Evolutionary conservation across 306 rosid species (phyloP).

Genomic region (Luffa acutangula): DNA sequence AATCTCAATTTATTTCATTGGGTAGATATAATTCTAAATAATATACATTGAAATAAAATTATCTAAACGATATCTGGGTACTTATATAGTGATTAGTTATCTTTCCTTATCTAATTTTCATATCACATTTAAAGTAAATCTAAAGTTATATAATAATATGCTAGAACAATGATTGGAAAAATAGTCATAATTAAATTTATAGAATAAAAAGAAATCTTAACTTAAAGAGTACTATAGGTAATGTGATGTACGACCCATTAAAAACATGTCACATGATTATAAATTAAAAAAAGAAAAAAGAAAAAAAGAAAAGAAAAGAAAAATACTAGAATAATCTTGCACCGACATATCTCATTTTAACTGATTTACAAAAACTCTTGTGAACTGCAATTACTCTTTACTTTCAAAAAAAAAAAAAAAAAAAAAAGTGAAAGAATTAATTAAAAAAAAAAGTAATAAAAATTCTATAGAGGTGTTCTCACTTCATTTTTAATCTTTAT

Average conservation of each 20-base stretch:
- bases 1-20: background rate
- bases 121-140: background rate
- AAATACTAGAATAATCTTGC: background rate
- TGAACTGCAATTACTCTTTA: background rate
- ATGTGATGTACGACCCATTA: slow-evolving; percentile 10
- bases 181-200: background rate
- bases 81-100: background rate
- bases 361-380: background rate
- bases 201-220: background rate
- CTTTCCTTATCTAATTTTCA: background rate
- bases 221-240: slow-evolving; percentile 4
- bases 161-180: background rate
- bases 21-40: background rate
- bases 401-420: too few relatives aligned
- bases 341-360: slow-evolving; percentile 3
- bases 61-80: background rate
- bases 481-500: too few relatives aligned
- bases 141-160: background rate
- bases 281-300: background rate
- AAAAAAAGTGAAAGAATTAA: too few relatives aligned
- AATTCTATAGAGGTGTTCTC: too few relatives aligned
- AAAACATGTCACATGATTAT: slow-evolving; percentile 10
- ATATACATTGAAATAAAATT: background rate
- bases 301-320: background rate
- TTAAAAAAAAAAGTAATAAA: too few relatives aligned